A percentile compares a stretch with the other conserved stretches of the same genome.
These are phyloP conservation scores for Solanum chacoense DNA, from an alignment of 305 asterid species.

Conservation along the genomic window DNA sequence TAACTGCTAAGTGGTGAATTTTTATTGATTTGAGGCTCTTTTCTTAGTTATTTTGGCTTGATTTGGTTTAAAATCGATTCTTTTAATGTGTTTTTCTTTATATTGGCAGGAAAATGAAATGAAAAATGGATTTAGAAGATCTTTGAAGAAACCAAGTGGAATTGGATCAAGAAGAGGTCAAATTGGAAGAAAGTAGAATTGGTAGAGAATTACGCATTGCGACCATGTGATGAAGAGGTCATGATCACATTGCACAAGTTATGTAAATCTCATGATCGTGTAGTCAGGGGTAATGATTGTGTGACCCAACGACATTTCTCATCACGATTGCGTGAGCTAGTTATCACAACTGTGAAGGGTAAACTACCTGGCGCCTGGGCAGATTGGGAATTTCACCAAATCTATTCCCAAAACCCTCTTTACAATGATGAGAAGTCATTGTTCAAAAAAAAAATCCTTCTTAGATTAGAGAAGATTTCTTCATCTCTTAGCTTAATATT, in stretches of 20 bases:
- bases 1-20: not conserved
- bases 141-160: not conserved
- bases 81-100: not conserved
- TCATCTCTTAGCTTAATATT: not conserved
- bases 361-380: not conserved
- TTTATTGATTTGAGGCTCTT: not conserved
- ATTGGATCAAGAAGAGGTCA: not conserved
- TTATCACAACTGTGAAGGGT: not conserved
- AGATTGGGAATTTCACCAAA: not conserved
- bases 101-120: not conserved
- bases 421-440: not conserved
- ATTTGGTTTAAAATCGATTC: not conserved
- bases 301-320: not conserved
- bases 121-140: not conserved
- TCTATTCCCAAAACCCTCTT: not conserved
- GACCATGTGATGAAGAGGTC: not conserved
- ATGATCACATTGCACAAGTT: not conserved
- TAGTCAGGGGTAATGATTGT: not conserved
- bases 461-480: not conserved
- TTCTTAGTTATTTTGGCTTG: not conserved
- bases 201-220: not conserved
- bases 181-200: not conserved
- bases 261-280: not conserved
- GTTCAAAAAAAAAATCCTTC: no score
- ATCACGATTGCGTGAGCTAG: not conserved